Evolutionary conservation across 2,329 filamentous ascomycete species (phyloP), one percentile per base, ranked within the genome.

Genomic region (Aureobasidium sp.): DNA sequence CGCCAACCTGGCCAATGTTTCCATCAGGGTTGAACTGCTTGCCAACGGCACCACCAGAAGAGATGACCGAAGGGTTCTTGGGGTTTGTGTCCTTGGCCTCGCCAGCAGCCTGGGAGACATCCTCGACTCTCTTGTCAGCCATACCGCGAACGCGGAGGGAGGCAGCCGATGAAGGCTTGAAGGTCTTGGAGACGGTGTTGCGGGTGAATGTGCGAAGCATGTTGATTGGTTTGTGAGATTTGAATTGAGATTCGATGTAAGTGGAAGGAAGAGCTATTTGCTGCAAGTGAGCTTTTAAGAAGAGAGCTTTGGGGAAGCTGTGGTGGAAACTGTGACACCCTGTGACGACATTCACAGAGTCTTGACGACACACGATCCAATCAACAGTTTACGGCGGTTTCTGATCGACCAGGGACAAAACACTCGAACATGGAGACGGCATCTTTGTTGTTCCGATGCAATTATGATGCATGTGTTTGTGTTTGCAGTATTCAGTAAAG

Each of bases 1-100:
- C 74, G 0, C 77, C 80, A 2, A 77, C 72, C 12, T 80, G 77
- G 7, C 82, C 82, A n/a, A 84, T 70, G 0, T 76, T 74, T 20
- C 82, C 81, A 5, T 79, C 68, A 1, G 73, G 77, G 4, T 79
- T 84, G 67, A 84, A 84, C 26, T 84, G 80, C 66, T 80, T 82
- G 23, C 82, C 82, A 37, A 84, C 76, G 0, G 76, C 72, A 5
- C 82, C 82, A 0, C 78, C 71, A 0, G 76, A 78, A 44, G 82
- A 82, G 51, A 85, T 73, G 0, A 75, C 68, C 3, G 69, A 72
- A 7, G 72, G 72, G 62, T 74, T 73, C 66, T 62, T 29, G 41
- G 59, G 59, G 52, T 62, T 59, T 36, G 59, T 64, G 29, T 59
- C 37, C 53, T 64, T 64, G 27, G 60, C 60, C 23, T 57, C 51